Base-by-base conservation (phyloP, 305 asterid genomes). In the Ilex paraguariensis region DNA sequence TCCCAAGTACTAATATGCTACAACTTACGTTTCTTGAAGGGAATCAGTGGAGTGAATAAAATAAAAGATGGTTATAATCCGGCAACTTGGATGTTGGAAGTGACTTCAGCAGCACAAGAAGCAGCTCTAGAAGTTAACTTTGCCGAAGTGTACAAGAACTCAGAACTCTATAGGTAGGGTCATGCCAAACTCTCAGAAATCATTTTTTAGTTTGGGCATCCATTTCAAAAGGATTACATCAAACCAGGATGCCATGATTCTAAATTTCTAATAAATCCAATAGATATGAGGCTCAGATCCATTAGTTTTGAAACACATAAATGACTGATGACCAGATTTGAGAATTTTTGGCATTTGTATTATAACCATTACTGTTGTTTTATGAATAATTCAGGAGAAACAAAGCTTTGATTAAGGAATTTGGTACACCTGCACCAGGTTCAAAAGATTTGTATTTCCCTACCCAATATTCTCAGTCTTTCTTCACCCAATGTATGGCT, bases 61-160 rank as follows among this genome's bases (percentile, higher is more conserved):
- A 84, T 92, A 36, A 85, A 68, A 75, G 96, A 92, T 16, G 88
- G 97, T 33, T 81, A 85, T 50, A 92, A 92, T 59, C 98, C 98
- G 17, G 98, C 98, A 2, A 92, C 98, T 17, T 92, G 98, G 98
- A 92, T 92, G 98, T 65, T 92, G 67, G 98, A 92, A 33, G 67
- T 89, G 46, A 89, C 93, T 69, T 75, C 98, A 21, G 42, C 75
- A 53, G 66, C 79, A 32, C 95, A 89, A 76, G 98, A 92, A 79
- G 79, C 71, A 64, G 76, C 78, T 67, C 78, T 81, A 7, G 95
- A 85, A n/a, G 60, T 87, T 54, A 70, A 85, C 57, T 92, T 89
- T 70, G 72, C 88, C 33, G 86, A 87, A 46, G 14, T 81, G 21
- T 92, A 89, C 77, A 87, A 65, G 68, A 84, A 64, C 75, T 92